A percentile compares a stretch with the other conserved stretches of the same genome.
Evolutionary conservation across 2,329 filamentous ascomycete species (phyloP).

Genomic region (Trichoderma pleuroti): DNA sequence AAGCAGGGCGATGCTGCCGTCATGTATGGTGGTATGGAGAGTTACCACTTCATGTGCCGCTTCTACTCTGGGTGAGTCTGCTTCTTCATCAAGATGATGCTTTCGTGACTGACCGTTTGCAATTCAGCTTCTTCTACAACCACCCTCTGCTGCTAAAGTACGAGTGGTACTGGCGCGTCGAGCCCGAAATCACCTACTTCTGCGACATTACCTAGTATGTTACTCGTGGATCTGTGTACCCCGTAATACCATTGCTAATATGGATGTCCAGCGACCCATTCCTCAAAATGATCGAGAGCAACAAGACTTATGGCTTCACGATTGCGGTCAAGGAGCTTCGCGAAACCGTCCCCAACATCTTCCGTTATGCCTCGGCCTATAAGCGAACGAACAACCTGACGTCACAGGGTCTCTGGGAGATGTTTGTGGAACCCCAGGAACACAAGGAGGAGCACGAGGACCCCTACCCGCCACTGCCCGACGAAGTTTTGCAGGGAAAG

Average conservation of each 20-base stretch:
- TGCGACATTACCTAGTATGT: constrained; percentile 96
- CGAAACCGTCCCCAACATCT: constrained; percentile 97
- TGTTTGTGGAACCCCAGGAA: constrained; percentile 83
- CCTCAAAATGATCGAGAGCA: constrained; percentile 85
- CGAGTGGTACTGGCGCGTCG: constrained; percentile 99
- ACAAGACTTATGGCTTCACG: constrained; percentile 98
- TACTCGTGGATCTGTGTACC: background rate
- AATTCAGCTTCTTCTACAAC: constrained; percentile 83
- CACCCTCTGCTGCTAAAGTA: constrained; percentile 93
- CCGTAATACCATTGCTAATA: background rate
- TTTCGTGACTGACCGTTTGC: background rate
- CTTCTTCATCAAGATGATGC: constrained; percentile 18
- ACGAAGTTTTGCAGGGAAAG: constrained; percentile 76
- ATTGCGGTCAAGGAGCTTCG: constrained; percentile 97
- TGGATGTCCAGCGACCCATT: constrained; percentile 73
- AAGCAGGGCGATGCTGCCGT: constrained; percentile 96
- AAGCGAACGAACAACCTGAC: constrained; percentile 87
- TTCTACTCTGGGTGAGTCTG: constrained; percentile 87
- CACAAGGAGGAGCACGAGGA: constrained; percentile 61
- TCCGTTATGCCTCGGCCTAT: constrained; percentile 97
- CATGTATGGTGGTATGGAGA: constrained; percentile 99
- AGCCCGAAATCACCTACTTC: constrained; percentile 99
- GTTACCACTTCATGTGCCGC: constrained; percentile 98
- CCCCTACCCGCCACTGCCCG: constrained; percentile 64
- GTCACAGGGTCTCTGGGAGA: constrained; percentile 94